A percentile compares a stretch with the other conserved stretches of the same genome.
Conservation (phyloP, 805 yeast species). For the Kazachstania taianensis region DNA sequence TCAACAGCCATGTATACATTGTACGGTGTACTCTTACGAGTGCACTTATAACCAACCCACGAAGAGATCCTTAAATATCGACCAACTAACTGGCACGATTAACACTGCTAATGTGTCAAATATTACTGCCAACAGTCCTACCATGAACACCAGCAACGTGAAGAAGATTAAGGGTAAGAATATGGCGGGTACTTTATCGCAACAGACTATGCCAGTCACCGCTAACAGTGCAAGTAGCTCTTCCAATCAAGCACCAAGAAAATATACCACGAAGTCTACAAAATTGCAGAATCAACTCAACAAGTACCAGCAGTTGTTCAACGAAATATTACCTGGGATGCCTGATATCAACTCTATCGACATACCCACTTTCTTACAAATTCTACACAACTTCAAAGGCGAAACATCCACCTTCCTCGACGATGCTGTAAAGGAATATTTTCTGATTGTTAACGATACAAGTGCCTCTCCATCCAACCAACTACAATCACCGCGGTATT, state of each 20-base stretch:
- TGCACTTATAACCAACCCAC: constrained; percentile 81
- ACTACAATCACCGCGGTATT: constrained; percentile 7
- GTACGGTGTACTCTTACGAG: constrained; percentile 77
- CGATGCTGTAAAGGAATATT: constrained; percentile 20
- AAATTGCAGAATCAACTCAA: constrained; percentile 13
- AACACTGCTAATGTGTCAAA: not conserved
- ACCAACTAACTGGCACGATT: not conserved
- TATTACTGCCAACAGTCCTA: not conserved
- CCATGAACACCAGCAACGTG: not conserved
- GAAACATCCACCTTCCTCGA: constrained; percentile 8
- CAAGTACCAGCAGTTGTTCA: constrained; percentile 18
- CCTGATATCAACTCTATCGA: constrained; percentile 21
- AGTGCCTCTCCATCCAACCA: constrained; percentile 2
- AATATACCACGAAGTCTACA: constrained; percentile 8
- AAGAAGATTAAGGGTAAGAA: not conserved
- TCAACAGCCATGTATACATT: constrained; percentile 74
- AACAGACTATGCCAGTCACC: not conserved
- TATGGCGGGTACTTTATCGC: not conserved
- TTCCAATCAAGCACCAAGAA: constrained; percentile 1
- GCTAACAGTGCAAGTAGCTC: not conserved
- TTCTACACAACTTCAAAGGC: constrained; percentile 15
- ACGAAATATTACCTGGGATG: constrained; percentile 19
- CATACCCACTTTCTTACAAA: constrained; percentile 19
- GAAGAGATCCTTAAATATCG: constrained; percentile 11
- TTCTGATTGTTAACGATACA: constrained; percentile 10